Conservation (phyloP, 2,329 filamentous ascomycete genomes). For the Aspergillus novofumigatus region DNA sequence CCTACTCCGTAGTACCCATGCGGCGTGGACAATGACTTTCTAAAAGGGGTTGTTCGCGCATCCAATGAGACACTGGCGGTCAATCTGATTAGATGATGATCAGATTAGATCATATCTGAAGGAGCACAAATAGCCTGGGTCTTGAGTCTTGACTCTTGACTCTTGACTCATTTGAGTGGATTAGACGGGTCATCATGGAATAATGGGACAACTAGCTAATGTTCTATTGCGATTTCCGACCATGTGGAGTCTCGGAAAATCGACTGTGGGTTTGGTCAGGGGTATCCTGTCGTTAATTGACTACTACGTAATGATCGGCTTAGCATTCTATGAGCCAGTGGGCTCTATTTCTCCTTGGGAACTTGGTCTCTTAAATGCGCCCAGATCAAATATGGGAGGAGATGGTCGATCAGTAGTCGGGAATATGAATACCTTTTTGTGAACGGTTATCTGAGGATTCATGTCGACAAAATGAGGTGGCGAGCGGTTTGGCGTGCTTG, state of each 20-base stretch:
- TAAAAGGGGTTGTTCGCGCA: neutral
- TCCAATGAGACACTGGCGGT: constrained; percentile 1
- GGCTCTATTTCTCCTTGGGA: neutral
- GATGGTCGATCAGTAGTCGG: neutral
- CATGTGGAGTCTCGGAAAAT: neutral
- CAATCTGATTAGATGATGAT: constrained; percentile 19
- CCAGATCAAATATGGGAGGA: neutral
- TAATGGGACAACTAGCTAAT: neutral
- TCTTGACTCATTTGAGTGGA: neutral
- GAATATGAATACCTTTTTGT: no score
- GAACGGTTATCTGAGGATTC: no score
- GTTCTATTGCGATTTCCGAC: neutral
- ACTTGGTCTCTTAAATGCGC: neutral
- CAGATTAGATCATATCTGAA: constrained; percentile 12
- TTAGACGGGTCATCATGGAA: neutral
- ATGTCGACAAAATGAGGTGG: neutral
- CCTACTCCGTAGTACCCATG: no score
- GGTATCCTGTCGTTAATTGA: neutral
- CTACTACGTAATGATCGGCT: neutral
- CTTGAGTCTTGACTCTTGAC: neutral
- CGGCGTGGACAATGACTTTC: neutral
- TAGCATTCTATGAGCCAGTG: neutral
- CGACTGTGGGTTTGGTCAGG: neutral
- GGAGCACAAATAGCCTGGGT: neutral
- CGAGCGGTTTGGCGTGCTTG: neutral